A percentile compares a stretch with the other conserved stretches of the same genome.
Conservation (phyloP, 768 basidiomycete genomes). For the Symmetrospora coprosmae region DNA sequence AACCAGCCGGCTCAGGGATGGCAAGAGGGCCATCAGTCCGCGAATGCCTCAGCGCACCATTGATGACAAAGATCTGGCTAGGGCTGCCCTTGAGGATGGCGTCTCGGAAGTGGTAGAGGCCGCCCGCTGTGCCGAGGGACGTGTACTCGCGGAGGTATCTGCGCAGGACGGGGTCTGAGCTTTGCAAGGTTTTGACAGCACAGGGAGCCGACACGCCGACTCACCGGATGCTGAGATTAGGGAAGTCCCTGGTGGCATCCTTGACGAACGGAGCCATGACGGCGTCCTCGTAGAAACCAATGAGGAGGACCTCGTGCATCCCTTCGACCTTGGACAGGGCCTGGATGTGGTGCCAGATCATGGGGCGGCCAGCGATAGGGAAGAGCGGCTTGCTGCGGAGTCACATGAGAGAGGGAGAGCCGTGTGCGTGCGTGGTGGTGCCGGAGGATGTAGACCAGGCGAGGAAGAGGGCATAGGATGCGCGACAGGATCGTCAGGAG, state of each 20-base stretch:
- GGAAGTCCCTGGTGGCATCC: slow-evolving; percentile 40
- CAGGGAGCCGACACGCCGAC: background rate
- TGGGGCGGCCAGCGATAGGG: slow-evolving; percentile 38
- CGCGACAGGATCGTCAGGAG: background rate
- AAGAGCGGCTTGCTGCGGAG: slow-evolving; percentile 40
- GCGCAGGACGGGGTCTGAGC: background rate
- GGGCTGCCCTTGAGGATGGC: slow-evolving; percentile 32
- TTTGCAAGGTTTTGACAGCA: background rate
- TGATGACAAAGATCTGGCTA: slow-evolving; percentile 41
- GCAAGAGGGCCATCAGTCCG: too few relatives aligned
- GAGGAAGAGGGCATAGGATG: background rate
- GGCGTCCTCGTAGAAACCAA: slow-evolving; percentile 41
- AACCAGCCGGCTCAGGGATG: too few relatives aligned
- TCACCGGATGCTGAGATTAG: slow-evolving; percentile 38
- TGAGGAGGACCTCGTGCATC: slow-evolving; percentile 39
- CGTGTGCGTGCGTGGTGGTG: background rate
- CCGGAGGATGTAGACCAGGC: background rate
- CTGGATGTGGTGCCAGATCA: slow-evolving; percentile 41
- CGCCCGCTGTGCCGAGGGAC: slow-evolving; percentile 39
- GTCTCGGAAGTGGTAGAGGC: slow-evolving; percentile 27
- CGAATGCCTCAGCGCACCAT: too few relatives aligned
- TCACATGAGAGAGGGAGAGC: slow-evolving; percentile 25
- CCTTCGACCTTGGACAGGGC: slow-evolving; percentile 39
- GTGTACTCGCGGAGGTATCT: slow-evolving; percentile 41
- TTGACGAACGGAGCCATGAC: slow-evolving; percentile 40